Evolutionary conservation across 1,284 basidiomycete species (phyloP).

Genomic region (Schizophyllum commune): DNA sequence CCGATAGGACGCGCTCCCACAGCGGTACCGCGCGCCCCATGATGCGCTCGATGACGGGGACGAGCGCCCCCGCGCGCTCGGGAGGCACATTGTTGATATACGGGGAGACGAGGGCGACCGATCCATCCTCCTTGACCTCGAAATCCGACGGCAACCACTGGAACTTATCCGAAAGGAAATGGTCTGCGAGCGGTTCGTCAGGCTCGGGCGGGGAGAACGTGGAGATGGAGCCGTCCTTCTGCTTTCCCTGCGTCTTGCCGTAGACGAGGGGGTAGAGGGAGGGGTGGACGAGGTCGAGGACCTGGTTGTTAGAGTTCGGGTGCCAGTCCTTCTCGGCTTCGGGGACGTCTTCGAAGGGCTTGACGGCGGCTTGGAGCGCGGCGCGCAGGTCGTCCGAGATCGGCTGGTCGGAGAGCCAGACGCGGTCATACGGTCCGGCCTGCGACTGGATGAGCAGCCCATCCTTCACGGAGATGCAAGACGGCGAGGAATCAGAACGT

Average conservation of each 20-base stretch:
- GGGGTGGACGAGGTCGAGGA: slow-evolving; percentile 38
- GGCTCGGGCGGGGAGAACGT: neutral
- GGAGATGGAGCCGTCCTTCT: neutral
- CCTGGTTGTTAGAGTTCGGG: slow-evolving; percentile 33
- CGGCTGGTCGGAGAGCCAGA: slow-evolving; percentile 14
- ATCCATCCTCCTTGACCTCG: slow-evolving; percentile 4
- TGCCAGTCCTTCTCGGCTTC: slow-evolving; percentile 37
- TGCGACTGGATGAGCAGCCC: neutral
- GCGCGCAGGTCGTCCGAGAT: slow-evolving; percentile 10
- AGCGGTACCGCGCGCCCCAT: slow-evolving; percentile 18
- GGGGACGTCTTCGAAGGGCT: slow-evolving; percentile 28
- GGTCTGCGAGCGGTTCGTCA: neutral
- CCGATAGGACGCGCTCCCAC: slow-evolving; percentile 21
- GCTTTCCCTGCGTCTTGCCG: slow-evolving; percentile 11
- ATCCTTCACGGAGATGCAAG: neutral
- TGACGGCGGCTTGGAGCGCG: slow-evolving; percentile 16
- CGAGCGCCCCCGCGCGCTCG: slow-evolving; percentile 4
- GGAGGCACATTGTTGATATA: slow-evolving; percentile 30
- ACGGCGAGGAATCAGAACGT: neutral
- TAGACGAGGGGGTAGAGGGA: slow-evolving; percentile 34
- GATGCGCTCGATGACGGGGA: slow-evolving; percentile 10
- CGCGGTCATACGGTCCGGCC: slow-evolving; percentile 8
- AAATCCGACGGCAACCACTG: slow-evolving; percentile 35
- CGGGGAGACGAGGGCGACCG: slow-evolving; percentile 7
- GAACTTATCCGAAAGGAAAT: slow-evolving; percentile 16